A percentile compares a stretch with the other conserved stretches of the same genome.
Evolutionary conservation across 306 rosid genomes (phyloP).

Genomic region (Trichosanthes truncata): DNA sequence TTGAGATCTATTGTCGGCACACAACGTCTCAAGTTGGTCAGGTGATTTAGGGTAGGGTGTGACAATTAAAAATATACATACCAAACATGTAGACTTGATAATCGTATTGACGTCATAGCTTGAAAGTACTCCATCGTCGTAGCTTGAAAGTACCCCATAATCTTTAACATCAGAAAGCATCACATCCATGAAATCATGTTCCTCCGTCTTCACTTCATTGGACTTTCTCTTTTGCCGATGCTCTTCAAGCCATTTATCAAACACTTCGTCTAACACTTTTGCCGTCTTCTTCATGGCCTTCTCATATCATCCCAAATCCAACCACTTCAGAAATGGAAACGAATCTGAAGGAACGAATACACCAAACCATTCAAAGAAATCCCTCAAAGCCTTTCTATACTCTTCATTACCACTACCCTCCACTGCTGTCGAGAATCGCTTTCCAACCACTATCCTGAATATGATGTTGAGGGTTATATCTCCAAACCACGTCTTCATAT

Average conservation of each 20-base stretch:
- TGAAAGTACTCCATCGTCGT: slow-evolving; percentile 25
- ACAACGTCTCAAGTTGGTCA: too few relatives aligned
- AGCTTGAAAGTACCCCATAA: slow-evolving; percentile 25
- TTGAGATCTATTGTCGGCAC: too few relatives aligned
- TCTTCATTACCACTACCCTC: slow-evolving; percentile 19
- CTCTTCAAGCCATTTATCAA: slow-evolving; percentile 39
- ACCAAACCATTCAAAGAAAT: slow-evolving; percentile 43
- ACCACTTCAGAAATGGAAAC: slow-evolving; percentile 41
- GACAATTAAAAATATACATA: slow-evolving; percentile 6
- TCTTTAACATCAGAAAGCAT: slow-evolving; percentile 34
- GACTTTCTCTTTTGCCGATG: slow-evolving; percentile 27
- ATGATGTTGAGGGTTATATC: slow-evolving; percentile 38
- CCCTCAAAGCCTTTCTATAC: slow-evolving; percentile 31
- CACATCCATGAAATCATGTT: slow-evolving; percentile 48
- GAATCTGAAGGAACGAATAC: slow-evolving; percentile 45
- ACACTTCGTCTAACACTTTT: slow-evolving; percentile 31
- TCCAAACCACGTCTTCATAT: slow-evolving; percentile 32
- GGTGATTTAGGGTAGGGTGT: too few relatives aligned
- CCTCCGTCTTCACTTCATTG: background rate
- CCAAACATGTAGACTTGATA: slow-evolving; percentile 55
- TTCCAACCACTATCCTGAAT: slow-evolving; percentile 47
- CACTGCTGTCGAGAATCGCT: slow-evolving; percentile 17
- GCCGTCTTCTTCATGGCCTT: slow-evolving; percentile 46
- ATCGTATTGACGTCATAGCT: slow-evolving; percentile 31
- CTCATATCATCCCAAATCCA: slow-evolving; percentile 39